These are phyloP conservation scores for Cladosporium halotolerans DNA, from an alignment of 2,329 filamentous ascomycete genomes.

Conservation along the genomic window DNA sequence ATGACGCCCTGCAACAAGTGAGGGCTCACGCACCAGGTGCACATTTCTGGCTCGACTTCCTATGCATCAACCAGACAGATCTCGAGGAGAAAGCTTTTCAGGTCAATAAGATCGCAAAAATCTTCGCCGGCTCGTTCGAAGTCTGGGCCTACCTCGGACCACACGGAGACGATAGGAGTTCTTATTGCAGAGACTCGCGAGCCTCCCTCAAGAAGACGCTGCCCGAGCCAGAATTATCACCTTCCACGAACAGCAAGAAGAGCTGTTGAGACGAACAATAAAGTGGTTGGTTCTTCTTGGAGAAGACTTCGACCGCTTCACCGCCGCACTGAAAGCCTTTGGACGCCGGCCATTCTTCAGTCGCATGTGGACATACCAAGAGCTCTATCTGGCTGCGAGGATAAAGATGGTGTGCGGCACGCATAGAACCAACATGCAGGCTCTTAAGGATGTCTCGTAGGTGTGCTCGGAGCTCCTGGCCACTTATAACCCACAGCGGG, in stretches of 20 bases:
- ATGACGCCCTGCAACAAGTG: neutral
- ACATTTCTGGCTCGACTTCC: slow-evolving; percentile 12
- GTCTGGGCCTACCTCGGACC: slow-evolving; percentile 4
- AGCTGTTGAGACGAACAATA: neutral
- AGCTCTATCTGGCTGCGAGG: neutral
- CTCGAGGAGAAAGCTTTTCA: slow-evolving; percentile 11
- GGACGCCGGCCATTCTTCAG: neutral
- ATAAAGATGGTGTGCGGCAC: neutral
- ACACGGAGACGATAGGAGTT: neutral
- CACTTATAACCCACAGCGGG: neutral
- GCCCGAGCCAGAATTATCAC: neutral
- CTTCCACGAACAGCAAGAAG: neutral
- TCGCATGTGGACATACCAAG: neutral
- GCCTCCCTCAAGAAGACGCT: neutral
- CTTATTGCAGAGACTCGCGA: neutral
- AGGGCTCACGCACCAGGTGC: neutral
- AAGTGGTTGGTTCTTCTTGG: slow-evolving; percentile 1
- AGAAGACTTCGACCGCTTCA: neutral
- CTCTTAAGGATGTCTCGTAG: neutral
- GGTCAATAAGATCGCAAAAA: slow-evolving; percentile 13
- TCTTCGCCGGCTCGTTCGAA: slow-evolving; percentile 1
- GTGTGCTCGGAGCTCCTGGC: neutral
- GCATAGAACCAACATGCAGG: neutral
- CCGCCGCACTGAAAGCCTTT: neutral
- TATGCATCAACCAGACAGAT: slow-evolving; percentile 16